Evolutionary conservation across 805 yeast species (phyloP), one percentile per base, ranked within the genome.

Genomic region (Candida germanica): DNA sequence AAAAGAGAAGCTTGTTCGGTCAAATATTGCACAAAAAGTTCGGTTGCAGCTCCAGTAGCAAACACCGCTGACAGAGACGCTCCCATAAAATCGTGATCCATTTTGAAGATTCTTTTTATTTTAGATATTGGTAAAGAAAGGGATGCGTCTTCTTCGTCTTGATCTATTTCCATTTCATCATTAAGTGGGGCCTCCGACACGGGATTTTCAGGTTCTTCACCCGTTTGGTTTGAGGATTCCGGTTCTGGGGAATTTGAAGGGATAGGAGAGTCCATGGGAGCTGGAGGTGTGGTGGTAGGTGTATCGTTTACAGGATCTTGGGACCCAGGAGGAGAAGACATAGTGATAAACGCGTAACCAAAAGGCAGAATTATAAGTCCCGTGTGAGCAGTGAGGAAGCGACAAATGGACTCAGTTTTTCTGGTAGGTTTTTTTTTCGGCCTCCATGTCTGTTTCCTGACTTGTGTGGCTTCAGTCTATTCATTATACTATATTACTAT

Each of bases 1-100:
- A 69, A 64, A 38, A 80, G 58, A 5, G 78, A 65, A 0, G 93
- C 88, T 51, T 82, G 86, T 51, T 80, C 87, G 1, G 85, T 72
- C 42, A 84, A 68, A 50, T 78, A 75, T 56, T 79, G 80, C 15
- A 84, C 69, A 51, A 85, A 85, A 15, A 83, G 59, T 49, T 85
- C 93, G 0, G 91, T 78, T 6, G 93, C 88, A n/a, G 82, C 70
- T 2, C 86, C 87, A 5, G 85, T 67, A 11, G 87, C 73, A 53
- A 77, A 80, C n/a, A 81, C 85, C 0, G 91, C 87, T 19, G 79
- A 66, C 38, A 76, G 81, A 2, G 87, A 77, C 2, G 86, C 78
- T 2, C 80, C 74, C 5, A 70, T 59, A 46, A 81, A 82, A 25
- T 80, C 88, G 11, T 87, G 86, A 53, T 85, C 94, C 53, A 81